phyloP scores from a whole-genome alignment of 345 rosid species.

The Atalantia buxifolia region DNA sequence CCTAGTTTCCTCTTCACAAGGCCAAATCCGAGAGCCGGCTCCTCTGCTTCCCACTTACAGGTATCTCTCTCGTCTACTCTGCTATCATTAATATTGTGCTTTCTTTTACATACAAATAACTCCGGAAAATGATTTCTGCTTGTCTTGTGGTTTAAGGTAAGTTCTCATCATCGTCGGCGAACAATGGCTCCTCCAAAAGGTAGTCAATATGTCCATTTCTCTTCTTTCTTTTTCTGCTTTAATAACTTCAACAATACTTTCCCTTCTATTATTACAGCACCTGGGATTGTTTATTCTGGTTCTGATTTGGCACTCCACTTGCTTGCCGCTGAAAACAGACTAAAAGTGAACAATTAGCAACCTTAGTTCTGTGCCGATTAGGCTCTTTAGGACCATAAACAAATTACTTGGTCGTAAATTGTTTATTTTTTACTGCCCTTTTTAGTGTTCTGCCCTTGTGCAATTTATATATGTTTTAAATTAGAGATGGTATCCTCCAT shows the following conservation, averaged over 20 bases:
- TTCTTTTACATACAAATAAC: no score
- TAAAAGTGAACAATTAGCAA: background rate
- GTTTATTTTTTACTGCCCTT: no score
- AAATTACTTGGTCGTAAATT: no score
- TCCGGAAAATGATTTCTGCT: background rate
- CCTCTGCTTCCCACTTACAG: constrained; percentile 20
- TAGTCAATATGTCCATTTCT: background rate
- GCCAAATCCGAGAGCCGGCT: constrained; percentile 32
- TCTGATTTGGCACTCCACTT: background rate
- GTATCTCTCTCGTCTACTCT: background rate
- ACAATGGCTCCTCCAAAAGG: constrained; percentile 21
- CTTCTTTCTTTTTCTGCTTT: no score
- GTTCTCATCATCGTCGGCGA: constrained; percentile 2
- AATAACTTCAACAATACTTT: background rate
- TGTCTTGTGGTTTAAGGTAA: background rate
- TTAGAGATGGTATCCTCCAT: background rate
- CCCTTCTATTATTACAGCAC: background rate
- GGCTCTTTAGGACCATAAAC: background rate
- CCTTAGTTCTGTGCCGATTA: background rate
- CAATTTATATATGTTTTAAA: no score
- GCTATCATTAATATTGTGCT: background rate
- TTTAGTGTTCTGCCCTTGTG: no score
- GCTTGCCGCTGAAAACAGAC: background rate
- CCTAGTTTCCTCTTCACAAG: constrained; percentile 3
- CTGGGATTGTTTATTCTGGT: background rate